Percentiles rank a stretch among this genome's conserved stretches.
phyloP scores from a whole-genome alignment of 2,329 filamentous ascomycete species.

The Cladosporium sp. region DNA sequence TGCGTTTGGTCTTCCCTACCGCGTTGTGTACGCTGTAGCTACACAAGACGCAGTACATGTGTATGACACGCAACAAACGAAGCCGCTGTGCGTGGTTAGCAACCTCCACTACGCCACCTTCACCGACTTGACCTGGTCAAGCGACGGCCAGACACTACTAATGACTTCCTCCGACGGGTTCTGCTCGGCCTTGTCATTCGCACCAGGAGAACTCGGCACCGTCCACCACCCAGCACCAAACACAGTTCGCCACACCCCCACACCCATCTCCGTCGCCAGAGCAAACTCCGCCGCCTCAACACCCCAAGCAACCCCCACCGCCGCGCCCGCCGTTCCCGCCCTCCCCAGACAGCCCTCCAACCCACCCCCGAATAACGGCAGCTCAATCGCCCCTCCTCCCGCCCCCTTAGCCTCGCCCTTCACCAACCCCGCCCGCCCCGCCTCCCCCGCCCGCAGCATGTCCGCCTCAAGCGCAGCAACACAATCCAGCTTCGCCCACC shows the following conservation, averaged over 20 bases:
- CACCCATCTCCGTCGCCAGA: constrained; percentile 37
- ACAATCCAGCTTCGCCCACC: constrained; percentile 43
- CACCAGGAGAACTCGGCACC: constrained; percentile 78
- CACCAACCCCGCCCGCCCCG: constrained; percentile 50
- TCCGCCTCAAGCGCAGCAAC: constrained; percentile 78
- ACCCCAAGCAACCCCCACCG: constrained; percentile 35
- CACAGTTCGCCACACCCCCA: constrained; percentile 37
- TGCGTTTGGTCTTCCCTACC: constrained; percentile 82
- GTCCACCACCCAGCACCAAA: constrained; percentile 60
- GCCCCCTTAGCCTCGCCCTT: constrained; percentile 56
- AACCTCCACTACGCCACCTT: constrained; percentile 97
- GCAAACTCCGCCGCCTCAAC: constrained; percentile 36
- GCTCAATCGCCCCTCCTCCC: constrained; percentile 14
- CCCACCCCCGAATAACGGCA: neutral
- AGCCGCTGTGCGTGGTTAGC: constrained; percentile 89
- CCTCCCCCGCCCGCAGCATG: constrained; percentile 79
- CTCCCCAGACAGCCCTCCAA: constrained; percentile 58
- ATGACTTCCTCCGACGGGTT: constrained; percentile 99
- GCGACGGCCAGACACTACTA: constrained; percentile 71
- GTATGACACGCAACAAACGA: constrained; percentile 90
- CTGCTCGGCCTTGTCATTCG: constrained; percentile 86
- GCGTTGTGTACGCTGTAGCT: constrained; percentile 93
- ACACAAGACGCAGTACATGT: constrained; percentile 93
- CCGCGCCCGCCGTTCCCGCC: constrained; percentile 56
- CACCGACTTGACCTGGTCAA: constrained; percentile 89